Evolutionary conservation across 495 filamentous ascomycete species (phyloP).

Genomic region (Aspergillus coremiiformis): DNA sequence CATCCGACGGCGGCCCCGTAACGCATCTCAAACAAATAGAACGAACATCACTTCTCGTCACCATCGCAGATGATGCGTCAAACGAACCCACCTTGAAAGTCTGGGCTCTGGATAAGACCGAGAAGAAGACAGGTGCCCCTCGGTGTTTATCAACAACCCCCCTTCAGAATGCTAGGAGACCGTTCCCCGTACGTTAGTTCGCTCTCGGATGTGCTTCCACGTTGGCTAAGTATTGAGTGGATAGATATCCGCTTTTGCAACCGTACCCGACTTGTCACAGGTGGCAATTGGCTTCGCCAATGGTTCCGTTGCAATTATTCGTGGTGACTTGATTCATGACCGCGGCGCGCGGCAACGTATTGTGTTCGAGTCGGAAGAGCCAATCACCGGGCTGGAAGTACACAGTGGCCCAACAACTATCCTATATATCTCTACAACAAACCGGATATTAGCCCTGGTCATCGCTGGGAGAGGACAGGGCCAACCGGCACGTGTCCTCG

Average conservation of each 20-base stretch:
- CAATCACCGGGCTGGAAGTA: constrained; percentile 77
- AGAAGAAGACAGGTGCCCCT: constrained; percentile 86
- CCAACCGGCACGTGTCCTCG: constrained; percentile 77
- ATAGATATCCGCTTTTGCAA: constrained; percentile 84
- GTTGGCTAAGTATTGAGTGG: background rate
- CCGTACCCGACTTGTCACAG: constrained; percentile 79
- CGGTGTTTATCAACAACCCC: constrained; percentile 76
- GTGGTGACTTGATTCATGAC: constrained; percentile 92
- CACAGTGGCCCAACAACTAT: constrained; percentile 54
- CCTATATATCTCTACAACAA: constrained; percentile 87
- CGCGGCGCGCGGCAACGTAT: constrained; percentile 92
- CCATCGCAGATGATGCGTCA: constrained; percentile 77
- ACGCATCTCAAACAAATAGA: constrained; percentile 95
- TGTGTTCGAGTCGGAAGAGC: constrained; percentile 94
- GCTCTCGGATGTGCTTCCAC: background rate
- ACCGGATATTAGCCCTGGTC: constrained; percentile 74
- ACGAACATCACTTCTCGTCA: constrained; percentile 78
- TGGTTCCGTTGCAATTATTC: constrained; percentile 85
- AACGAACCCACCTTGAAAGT: constrained; percentile 88
- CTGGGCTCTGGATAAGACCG: constrained; percentile 89
- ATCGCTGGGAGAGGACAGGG: constrained; percentile 84
- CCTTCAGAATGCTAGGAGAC: constrained; percentile 85
- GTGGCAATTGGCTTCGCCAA: constrained; percentile 94
- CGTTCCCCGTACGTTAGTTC: constrained; percentile 63
- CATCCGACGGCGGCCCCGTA: constrained; percentile 69